A percentile compares a stretch with the other conserved stretches of the same genome.
phyloP scores from a whole-genome alignment of 2,329 filamentous ascomycete genomes.

The Pseudocercospora crystallina region DNA sequence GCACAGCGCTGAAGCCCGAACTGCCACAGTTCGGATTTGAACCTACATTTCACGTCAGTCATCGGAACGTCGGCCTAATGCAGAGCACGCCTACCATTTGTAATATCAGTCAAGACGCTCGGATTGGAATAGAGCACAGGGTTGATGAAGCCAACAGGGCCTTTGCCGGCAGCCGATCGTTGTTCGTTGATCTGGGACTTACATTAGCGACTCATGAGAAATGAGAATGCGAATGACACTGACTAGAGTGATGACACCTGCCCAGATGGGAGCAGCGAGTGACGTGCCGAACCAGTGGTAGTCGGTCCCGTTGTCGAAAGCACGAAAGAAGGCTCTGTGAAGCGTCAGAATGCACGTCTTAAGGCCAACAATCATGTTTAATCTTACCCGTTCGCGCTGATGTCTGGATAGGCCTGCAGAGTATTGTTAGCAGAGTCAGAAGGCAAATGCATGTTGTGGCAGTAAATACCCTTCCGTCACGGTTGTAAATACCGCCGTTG shows the following conservation, averaged over 20 bases:
- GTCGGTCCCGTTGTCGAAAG: constrained; percentile 42
- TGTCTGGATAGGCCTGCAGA: constrained; percentile 44
- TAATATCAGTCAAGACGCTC: constrained; percentile 41
- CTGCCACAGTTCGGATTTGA: constrained; percentile 41
- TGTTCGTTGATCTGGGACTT: constrained; percentile 39
- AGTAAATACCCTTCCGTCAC: constrained; percentile 35
- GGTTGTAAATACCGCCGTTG: constrained; percentile 49
- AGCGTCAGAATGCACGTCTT: no score
- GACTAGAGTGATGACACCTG: constrained; percentile 59
- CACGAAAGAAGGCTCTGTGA: constrained; percentile 24
- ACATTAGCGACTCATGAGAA: no score
- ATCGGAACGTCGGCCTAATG: no score
- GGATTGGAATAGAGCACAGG: constrained; percentile 43
- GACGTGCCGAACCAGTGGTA: constrained; percentile 47
- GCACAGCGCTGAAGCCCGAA: constrained; percentile 26
- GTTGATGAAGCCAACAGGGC: constrained; percentile 39
- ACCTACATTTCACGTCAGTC: no score
- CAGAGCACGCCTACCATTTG: constrained; percentile 27
- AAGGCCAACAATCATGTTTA: no score
- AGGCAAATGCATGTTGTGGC: no score
- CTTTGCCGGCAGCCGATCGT: constrained; percentile 38
- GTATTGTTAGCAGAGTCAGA: no score
- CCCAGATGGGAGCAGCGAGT: constrained; percentile 59
- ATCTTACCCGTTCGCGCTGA: constrained; percentile 51
- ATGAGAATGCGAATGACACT: constrained; percentile 58